Evolutionary conservation across 176 grass and related monocot species (phyloP).

Genomic region (Bothriochloa decipiens): DNA sequence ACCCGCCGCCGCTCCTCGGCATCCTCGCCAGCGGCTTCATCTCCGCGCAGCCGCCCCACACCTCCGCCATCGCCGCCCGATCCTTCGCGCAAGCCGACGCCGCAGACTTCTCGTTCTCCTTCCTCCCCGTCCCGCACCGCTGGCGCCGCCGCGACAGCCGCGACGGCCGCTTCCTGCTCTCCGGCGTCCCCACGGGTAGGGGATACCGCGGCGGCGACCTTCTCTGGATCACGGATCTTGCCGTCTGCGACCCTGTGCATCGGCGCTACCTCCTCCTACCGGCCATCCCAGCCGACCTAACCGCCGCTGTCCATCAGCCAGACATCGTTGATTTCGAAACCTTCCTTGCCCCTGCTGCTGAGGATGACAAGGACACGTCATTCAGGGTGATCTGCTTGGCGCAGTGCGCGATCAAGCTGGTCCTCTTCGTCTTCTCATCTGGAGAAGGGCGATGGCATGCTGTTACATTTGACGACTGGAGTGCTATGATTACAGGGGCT

Average conservation of each 20-base stretch:
- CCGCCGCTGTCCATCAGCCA: background rate
- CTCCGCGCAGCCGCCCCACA: conserved; percentile 11
- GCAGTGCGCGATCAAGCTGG: background rate
- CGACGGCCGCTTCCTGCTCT: conserved; percentile 21
- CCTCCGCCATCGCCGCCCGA: background rate
- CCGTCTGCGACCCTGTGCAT: conserved; percentile 21
- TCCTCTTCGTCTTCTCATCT: conserved; percentile 8
- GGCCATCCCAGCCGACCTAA: background rate
- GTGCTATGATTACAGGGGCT: background rate
- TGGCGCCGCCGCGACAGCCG: background rate
- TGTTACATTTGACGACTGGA: conserved; percentile 1
- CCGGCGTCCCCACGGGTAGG: background rate
- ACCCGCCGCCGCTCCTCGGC: background rate
- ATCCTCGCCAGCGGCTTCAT: background rate
- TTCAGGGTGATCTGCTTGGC: conserved; percentile 34
- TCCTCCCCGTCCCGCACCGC: background rate
- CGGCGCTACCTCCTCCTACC: conserved; percentile 2
- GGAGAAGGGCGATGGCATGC: background rate
- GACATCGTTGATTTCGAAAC: background rate
- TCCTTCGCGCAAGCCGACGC: background rate
- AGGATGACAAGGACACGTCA: background rate
- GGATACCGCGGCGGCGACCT: background rate
- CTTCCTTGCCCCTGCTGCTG: conserved; percentile 23
- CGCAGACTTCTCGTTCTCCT: conserved; percentile 11
- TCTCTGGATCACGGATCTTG: background rate